Base-by-base conservation (phyloP, 2,329 filamentous ascomycete species). In the Diaporthe sp. region DNA sequence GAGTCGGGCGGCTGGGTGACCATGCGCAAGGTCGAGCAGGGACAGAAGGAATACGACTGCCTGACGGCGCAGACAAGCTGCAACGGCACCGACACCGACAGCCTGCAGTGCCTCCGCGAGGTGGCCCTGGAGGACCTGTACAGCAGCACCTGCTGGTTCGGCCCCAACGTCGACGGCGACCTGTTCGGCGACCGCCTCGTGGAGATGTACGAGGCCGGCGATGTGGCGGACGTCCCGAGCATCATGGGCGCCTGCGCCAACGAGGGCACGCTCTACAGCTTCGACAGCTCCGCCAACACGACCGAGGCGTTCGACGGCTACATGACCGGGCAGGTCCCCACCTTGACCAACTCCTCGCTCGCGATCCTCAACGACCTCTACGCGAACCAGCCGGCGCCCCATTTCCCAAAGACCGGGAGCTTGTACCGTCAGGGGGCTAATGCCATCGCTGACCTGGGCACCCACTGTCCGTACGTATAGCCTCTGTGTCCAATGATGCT, bases 211-310 rank as follows among this genome's bases (percentile, higher is more conserved):
- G 63, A 68, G 44, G 63, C 63, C 9, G 63, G 63, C 1, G 63
- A 53, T 4, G 63, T 53, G 10, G 44, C 63, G 22, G 44, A 53
- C 32, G 63, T 68, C 7, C 63, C 63, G 22, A 68, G 44, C 63
- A 68, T 68, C 63, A 68, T 68, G 63, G 63, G 63, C 6, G 63
- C 63, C 30, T 68, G 63, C 47, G 63, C 63, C 44, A 68, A 68
- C 47, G 63, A 68, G 47, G 63, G 63, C 44, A 68, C 63, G 15
- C 63, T 68, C 17, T 68, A 68, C 47, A 68, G 44, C 63, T 68
- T 68, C 63, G 63, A 68, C 47, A 68, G 63, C n/a, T 68, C 63
- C 8, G 63, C 63, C 47, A 68, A 68, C 32, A 68, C 63, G 4
- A 68, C 44, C 8, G 32, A 3, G 44, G 63, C 63, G 0, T 68